phyloP scores from a whole-genome alignment of 352 stramenopile species.

The Pythium pyrilobum region DNA sequence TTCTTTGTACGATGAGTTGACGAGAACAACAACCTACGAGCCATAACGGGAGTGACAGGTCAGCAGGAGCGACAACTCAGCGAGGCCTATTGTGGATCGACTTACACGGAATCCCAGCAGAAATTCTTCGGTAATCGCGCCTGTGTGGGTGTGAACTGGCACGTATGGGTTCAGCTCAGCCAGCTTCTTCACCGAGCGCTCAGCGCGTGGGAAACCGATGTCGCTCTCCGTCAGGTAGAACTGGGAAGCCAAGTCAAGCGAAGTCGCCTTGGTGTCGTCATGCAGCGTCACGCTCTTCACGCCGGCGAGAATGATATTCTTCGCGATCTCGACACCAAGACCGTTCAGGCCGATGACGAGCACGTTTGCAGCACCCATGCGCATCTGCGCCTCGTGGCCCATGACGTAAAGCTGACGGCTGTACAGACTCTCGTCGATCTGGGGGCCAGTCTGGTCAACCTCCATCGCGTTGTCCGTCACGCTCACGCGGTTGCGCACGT shows the following conservation, averaged over 20 bases:
- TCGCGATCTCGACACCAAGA: constrained; percentile 96
- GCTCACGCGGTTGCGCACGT: constrained; percentile 64
- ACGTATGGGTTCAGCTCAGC: constrained; percentile 98
- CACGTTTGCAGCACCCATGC: constrained; percentile 94
- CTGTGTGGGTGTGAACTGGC: constrained; percentile 57
- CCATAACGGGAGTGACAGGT: neutral
- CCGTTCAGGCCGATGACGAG: constrained; percentile 95
- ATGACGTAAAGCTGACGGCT: constrained; percentile 99
- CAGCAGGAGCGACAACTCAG: neutral
- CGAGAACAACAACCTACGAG: constrained; percentile 75
- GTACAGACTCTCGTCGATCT: constrained; percentile 85
- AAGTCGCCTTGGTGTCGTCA: constrained; percentile 83
- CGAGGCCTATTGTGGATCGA: neutral
- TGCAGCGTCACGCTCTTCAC: constrained; percentile 94
- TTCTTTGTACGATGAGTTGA: constrained; percentile 70
- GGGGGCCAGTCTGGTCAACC: constrained; percentile 39
- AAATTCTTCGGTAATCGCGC: constrained; percentile 67
- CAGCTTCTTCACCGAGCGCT: constrained; percentile 85
- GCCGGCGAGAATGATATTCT: constrained; percentile 98
- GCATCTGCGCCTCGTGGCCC: constrained; percentile 97
- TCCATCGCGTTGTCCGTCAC: constrained; percentile 70
- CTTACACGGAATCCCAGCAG: constrained; percentile 66
- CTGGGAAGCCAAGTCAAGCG: constrained; percentile 91
- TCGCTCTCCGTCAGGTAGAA: constrained; percentile 94
- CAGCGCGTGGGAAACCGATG: constrained; percentile 82